phyloP scores from a whole-genome alignment of 2,329 filamentous ascomycete genomes.

The Xylariaceae sp. region DNA sequence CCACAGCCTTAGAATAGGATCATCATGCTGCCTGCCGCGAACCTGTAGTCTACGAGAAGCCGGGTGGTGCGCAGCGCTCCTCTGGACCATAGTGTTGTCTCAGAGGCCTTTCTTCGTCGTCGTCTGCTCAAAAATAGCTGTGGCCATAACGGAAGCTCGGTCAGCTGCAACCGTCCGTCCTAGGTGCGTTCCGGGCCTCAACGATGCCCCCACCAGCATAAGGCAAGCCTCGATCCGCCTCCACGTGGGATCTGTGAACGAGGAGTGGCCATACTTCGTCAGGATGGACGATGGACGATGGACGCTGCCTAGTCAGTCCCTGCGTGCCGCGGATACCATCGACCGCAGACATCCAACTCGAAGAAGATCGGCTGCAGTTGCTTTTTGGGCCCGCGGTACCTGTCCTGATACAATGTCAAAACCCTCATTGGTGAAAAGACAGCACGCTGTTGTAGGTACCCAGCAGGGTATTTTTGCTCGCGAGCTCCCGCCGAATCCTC shows the following conservation, averaged over 20 bases:
- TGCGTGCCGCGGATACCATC: too few relatives aligned
- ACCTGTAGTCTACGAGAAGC: too few relatives aligned
- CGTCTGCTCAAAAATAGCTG: constrained; percentile 1
- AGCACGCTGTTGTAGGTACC: neutral
- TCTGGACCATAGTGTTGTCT: neutral
- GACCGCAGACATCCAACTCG: too few relatives aligned
- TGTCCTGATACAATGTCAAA: neutral
- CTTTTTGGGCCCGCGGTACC: neutral
- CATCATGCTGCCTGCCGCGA: constrained; percentile 10
- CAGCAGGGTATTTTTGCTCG: neutral
- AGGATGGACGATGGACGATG: neutral
- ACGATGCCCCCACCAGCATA: neutral
- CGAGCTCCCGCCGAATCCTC: neutral
- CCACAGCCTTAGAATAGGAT: constrained; percentile 12
- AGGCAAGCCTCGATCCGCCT: constrained; percentile 1
- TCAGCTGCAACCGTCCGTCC: neutral
- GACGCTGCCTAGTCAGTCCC: neutral
- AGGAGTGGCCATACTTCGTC: neutral
- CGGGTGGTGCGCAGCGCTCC: too few relatives aligned
- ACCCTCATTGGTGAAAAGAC: neutral
- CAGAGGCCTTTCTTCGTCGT: neutral
- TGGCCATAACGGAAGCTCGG: neutral
- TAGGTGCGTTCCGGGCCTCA: neutral
- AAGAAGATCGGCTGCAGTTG: neutral
- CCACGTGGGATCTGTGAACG: constrained; percentile 3